Base-by-base conservation (phyloP, 2,329 filamentous ascomycete genomes). In the Podosphaera fusca region DNA sequence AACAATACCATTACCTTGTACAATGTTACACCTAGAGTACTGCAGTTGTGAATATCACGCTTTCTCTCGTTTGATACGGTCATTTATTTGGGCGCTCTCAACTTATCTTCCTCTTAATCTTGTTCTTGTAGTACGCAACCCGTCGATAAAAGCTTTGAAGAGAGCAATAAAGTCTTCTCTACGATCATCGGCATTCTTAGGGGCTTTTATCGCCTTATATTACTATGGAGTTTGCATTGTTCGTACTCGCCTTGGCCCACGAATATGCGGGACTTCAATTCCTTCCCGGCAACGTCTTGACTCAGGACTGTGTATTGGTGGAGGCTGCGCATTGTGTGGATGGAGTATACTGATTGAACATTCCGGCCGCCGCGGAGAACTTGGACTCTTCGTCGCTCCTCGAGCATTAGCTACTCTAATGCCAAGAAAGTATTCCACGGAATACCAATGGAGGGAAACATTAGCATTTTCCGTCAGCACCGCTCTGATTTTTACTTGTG, bases 191-290 rank as follows among this genome's bases (percentile, higher is more conserved):
- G 75, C 82, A 0, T 92, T 94, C 67, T 75, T 94, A 1, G 85
- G 81, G 2, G 71, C 80, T 0, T 94, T 90, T 68, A 84, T 94
- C 61, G 73, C 79, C 0, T 71, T 88, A 9, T 92, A 90, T 67
- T 94, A 89, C 71, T 94, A 94, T 67, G 81, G 84, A 34, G 84
- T 94, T 2, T 94, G 87, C 66, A 77, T 94, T 0, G 74, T 80
- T 4, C 78, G 87, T 50, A 88, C 82, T 1, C 76, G 85, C 35
- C 59, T 92, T 5, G 87, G 87, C 0, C 87, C 87, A 0, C 76
- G 67, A 38, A 30, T 90, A 10, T 70, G 89, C 31, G 76, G 79
- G n/a, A 71, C 66, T 21, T 74, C 78, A 59, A 68, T 67, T 0
- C 62, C 67, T 1, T 65, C 70, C 31, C 69, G 74, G 33, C 76